Conservation (phyloP, 768 basidiomycete species). For the Russula griseocarnosa region DNA sequence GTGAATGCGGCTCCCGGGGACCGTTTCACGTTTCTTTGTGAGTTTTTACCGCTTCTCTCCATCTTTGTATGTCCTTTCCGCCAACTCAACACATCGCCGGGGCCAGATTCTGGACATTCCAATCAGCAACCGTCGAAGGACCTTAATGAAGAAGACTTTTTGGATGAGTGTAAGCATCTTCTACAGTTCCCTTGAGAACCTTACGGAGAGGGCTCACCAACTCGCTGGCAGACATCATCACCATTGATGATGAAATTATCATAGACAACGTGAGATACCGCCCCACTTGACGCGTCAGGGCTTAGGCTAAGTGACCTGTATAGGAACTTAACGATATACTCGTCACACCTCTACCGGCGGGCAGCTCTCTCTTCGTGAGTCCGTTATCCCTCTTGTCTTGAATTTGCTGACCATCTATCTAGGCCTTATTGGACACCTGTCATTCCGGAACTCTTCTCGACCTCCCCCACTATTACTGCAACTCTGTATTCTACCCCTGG, state of each 20-base stretch:
- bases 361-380: constrained; percentile 26
- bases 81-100: background rate
- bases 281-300: background rate
- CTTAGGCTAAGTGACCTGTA: background rate
- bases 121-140: constrained; percentile 22
- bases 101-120: constrained; percentile 15
- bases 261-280: constrained; percentile 27
- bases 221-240: constrained; percentile 18
- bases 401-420: background rate
- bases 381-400: background rate
- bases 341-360: constrained; percentile 28
- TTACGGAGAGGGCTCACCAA: background rate
- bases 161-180: constrained; percentile 15
- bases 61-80: background rate
- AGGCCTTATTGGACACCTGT: constrained; percentile 30
- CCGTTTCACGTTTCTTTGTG: constrained; percentile 32
- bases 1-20: constrained; percentile 30
- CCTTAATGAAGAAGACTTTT: constrained; percentile 23
- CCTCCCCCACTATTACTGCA: constrained; percentile 29
- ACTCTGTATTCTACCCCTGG: constrained; percentile 29
- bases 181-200: background rate
- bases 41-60: background rate
- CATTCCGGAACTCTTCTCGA: constrained; percentile 31
- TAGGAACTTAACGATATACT: constrained; percentile 29
- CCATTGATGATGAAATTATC: constrained; percentile 26